phyloP scores from a whole-genome alignment of 2,329 filamentous ascomycete species.

The Meredithiella fracta region DNA sequence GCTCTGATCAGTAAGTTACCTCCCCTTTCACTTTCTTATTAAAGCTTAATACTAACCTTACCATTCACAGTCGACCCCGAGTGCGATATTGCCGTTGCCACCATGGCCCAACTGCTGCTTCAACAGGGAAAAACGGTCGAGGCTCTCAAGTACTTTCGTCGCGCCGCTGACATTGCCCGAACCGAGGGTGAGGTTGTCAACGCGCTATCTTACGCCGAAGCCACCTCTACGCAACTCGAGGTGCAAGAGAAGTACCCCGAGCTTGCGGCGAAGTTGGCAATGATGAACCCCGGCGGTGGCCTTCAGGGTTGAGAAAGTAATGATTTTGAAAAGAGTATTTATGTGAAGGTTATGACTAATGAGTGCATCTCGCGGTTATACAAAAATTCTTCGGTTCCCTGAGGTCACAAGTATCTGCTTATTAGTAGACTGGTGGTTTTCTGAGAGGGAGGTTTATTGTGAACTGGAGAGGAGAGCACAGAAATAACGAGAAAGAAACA shows the following conservation, averaged over 20 bases:
- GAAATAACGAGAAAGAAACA: not conserved
- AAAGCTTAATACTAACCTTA: not conserved
- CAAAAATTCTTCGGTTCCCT: not conserved
- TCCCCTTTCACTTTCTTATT: not conserved
- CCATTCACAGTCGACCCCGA: conserved; percentile 67
- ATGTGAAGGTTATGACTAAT: not conserved
- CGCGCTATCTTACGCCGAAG: conserved; percentile 90
- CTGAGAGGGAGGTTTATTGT: not conserved
- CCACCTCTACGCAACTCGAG: conserved; percentile 87
- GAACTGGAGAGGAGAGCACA: not conserved
- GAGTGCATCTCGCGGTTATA: not conserved
- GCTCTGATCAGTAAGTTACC: conserved; percentile 84
- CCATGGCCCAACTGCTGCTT: conserved; percentile 91
- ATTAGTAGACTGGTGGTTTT: not conserved
- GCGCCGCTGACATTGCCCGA: conserved; percentile 80
- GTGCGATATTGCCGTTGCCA: conserved; percentile 95
- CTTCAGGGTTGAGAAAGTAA: not conserved
- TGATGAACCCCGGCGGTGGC: conserved; percentile 14
- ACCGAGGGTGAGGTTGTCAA: conserved; percentile 95
- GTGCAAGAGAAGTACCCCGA: conserved; percentile 77
- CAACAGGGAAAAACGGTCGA: conserved; percentile 96
- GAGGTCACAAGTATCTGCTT: not conserved
- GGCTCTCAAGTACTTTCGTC: conserved; percentile 91
- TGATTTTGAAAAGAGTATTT: not conserved
- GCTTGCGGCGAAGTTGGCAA: conserved; percentile 48